These are phyloP conservation scores for Solioccasus polychromus DNA, from an alignment of 768 basidiomycete genomes.

Conservation along the genomic window DNA sequence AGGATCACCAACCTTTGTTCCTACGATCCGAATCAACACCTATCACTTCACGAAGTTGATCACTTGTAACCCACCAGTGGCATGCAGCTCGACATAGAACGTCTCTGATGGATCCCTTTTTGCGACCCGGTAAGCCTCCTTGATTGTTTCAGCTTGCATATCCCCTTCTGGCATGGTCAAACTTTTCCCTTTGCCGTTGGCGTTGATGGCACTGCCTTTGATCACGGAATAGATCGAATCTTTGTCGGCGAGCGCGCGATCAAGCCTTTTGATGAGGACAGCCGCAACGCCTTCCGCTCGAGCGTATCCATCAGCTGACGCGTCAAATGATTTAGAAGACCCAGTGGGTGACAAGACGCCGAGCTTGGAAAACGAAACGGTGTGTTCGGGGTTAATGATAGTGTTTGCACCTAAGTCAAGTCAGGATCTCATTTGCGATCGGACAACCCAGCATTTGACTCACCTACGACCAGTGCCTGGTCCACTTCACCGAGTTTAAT, in stretches of 20 bases:
- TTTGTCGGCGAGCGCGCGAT: conserved; percentile 28
- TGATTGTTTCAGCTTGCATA: conserved; percentile 34
- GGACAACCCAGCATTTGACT: neutral
- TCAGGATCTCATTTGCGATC: neutral
- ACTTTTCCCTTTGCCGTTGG: conserved; percentile 33
- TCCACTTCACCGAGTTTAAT: conserved; percentile 44
- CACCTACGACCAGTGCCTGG: conserved; percentile 40
- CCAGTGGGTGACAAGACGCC: conserved; percentile 35
- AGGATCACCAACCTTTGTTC: conserved; percentile 47
- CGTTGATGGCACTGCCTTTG: conserved; percentile 33
- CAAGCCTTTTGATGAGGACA: conserved; percentile 34
- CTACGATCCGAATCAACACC: conserved; percentile 8
- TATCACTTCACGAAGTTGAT: neutral
- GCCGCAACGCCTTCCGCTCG: conserved; percentile 30
- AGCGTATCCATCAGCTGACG: conserved; percentile 32
- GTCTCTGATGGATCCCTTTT: conserved; percentile 36
- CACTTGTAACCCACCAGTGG: conserved; percentile 35
- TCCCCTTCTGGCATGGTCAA: conserved; percentile 35
- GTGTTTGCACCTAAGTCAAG: conserved; percentile 24
- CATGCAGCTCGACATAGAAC: conserved; percentile 50
- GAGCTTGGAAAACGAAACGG: conserved; percentile 26
- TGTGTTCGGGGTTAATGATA: conserved; percentile 27
- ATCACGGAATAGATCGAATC: conserved; percentile 32
- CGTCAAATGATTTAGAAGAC: conserved; percentile 33
- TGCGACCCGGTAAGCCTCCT: conserved; percentile 29